Evolutionary conservation across 1,139 yeast species (phyloP), one percentile per base, ranked within the genome.

Genomic region (Geotrichum candidum): DNA sequence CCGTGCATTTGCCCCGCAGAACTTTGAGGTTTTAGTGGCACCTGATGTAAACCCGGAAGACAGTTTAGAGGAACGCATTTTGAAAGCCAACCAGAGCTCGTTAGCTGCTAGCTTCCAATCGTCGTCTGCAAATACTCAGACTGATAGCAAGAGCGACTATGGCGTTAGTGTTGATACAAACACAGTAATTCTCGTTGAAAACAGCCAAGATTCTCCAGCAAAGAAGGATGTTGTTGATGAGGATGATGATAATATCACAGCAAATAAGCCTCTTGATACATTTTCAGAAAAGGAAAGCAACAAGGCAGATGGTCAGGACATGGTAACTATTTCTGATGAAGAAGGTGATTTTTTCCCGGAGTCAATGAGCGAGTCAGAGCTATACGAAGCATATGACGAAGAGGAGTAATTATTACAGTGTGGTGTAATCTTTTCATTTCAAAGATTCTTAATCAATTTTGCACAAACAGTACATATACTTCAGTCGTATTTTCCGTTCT

Each of bases 341-440:
- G 63, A 56, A 3, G 62, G 64, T n/a, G 70, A 67, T 29, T 66
- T 69, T 53, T 66, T 67, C 63, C 72, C 72, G 2, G 72, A 70
- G 29, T 69, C 72, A 4, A 68, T 70, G 66, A 68, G 71, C 54
- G 73, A 70, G 52, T 68, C 72, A 1, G 73, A 70, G 54, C 66
- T 70, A n/a, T 60, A 64, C 25, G 61, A 62, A 25, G 50, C 51
- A 15, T 58, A 59, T 50, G 50, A 41, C 41, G 62, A 46, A 51
- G 27, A 57, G 31, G 41, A 23, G 27, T 60, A 31, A 2, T 2
- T 11, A 38, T 41, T 18, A 18, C n/a, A 7, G 27, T 25, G 18
- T 18, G 18, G 18, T 18, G 18, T 18, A 18, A 18, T 18, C 18
- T 18, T 18, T 18, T 18, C 18, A 18, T 18, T 18, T 18, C 18